Conservation (phyloP, 768 basidiomycete species). For the Pleurotus sapidus region DNA sequence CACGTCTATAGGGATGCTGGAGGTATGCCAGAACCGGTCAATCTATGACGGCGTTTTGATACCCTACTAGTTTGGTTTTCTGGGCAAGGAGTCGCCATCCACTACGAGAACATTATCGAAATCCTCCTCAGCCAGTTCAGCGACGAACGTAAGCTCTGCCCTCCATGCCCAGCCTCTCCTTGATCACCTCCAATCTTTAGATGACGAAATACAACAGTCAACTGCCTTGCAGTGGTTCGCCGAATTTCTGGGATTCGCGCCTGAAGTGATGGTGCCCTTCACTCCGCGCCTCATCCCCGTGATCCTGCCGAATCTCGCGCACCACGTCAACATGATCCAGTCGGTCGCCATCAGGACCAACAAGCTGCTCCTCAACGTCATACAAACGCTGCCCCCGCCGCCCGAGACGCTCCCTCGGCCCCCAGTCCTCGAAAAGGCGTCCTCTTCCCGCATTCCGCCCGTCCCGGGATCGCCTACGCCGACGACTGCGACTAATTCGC, state of each 20-base stretch:
- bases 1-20: conserved; percentile 61
- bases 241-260: conserved; percentile 83
- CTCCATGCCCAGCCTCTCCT: conserved; percentile 4
- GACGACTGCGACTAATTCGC: conserved; percentile 39
- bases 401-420: conserved; percentile 20
- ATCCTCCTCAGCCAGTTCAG: conserved; percentile 88
- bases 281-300: conserved; percentile 91
- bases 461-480: conserved; percentile 50
- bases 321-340: conserved; percentile 87
- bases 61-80: conserved; percentile 72
- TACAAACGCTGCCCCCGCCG: conserved; percentile 81
- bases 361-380: conserved; percentile 77
- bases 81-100: conserved; percentile 90
- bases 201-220: conserved; percentile 93
- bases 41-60: conserved; percentile 3
- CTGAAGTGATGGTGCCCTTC: conserved; percentile 92
- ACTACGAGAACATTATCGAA: conserved; percentile 90
- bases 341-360: conserved; percentile 85
- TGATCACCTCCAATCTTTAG: conserved; percentile 32
- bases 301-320: conserved; percentile 92
- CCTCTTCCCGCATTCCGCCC: conserved; percentile 35
- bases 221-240: conserved; percentile 93
- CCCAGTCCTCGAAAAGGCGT: conserved; percentile 27
- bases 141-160: conserved; percentile 62
- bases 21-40: conserved; percentile 33